Percentiles rank a stretch among this genome's conserved stretches.
These are phyloP conservation scores for Neoboletus subvelutipes DNA, from an alignment of 768 basidiomycete species.

Conservation along the genomic window DNA sequence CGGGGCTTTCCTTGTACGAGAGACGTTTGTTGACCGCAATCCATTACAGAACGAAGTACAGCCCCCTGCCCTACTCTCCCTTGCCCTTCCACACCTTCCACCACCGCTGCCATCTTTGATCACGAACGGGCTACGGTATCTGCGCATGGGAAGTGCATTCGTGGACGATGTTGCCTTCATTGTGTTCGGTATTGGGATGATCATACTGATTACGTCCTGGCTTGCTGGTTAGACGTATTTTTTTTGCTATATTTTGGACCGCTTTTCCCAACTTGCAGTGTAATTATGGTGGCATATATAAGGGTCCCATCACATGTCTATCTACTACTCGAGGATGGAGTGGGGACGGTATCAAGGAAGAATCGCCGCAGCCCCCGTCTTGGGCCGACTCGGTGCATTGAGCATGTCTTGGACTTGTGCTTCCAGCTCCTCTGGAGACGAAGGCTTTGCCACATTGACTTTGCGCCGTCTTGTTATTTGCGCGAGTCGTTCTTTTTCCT, in stretches of 20 bases:
- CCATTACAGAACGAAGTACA: constrained; percentile 51
- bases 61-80: constrained; percentile 56
- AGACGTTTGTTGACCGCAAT: constrained; percentile 3
- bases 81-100: constrained; percentile 67
- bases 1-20: background rate
- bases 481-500: constrained; percentile 32
- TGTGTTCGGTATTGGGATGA: constrained; percentile 69
- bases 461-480: constrained; percentile 14
- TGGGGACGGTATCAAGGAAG: constrained; percentile 27
- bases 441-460: constrained; percentile 6
- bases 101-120: constrained; percentile 62
- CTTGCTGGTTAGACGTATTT: constrained; percentile 22
- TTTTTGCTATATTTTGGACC: background rate
- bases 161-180: constrained; percentile 71
- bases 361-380: constrained; percentile 41
- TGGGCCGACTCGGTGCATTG: constrained; percentile 27
- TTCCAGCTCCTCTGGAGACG: constrained; percentile 21
- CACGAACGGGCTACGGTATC: constrained; percentile 61
- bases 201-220: constrained; percentile 56
- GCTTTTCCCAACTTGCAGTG: background rate
- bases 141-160: constrained; percentile 64
- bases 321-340: background rate
- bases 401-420: constrained; percentile 33
- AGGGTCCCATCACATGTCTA: background rate
- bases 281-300: constrained; percentile 2